phyloP scores from a whole-genome alignment of 2,329 filamentous ascomycete genomes.

The Tricladium varicosporioides region DNA sequence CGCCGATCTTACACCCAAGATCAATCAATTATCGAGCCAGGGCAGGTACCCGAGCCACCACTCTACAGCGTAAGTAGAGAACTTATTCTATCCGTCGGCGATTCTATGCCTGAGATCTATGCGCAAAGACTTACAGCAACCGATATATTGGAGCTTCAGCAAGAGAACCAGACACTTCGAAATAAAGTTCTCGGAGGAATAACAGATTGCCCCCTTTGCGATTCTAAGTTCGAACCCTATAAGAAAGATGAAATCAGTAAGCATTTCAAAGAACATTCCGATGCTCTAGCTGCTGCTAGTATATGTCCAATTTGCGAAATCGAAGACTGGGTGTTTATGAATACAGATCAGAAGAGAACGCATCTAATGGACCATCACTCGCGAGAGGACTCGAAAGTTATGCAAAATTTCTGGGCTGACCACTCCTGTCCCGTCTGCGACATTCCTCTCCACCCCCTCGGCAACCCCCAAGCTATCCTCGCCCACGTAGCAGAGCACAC shows the following conservation, averaged over 20 bases:
- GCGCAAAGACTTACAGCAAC: slow-evolving; percentile 24
- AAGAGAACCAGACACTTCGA: slow-evolving; percentile 25
- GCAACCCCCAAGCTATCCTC: slow-evolving; percentile 14
- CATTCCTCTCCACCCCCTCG: slow-evolving; percentile 12
- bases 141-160: slow-evolving; percentile 19
- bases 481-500: slow-evolving; percentile 25
- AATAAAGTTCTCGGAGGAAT: slow-evolving; percentile 24
- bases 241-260: slow-evolving; percentile 14
- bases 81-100: slow-evolving; percentile 13
- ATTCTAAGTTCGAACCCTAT: slow-evolving; percentile 13
- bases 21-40: slow-evolving; percentile 28
- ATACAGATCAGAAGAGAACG: slow-evolving; percentile 18
- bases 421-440: slow-evolving; percentile 28
- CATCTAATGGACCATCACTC: slow-evolving; percentile 22
- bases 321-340: slow-evolving; percentile 22
- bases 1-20: slow-evolving; percentile 21
- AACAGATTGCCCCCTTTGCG: slow-evolving; percentile 23
- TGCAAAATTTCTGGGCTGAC: slow-evolving; percentile 19
- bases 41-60: slow-evolving; percentile 22
- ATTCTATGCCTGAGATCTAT: slow-evolving; percentile 23
- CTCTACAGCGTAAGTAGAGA: slow-evolving; percentile 22
- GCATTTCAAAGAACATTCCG: slow-evolving; percentile 21
- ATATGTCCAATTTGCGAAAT: slow-evolving; percentile 27
- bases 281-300: slow-evolving; percentile 19
- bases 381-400: slow-evolving; percentile 2